Evolutionary conservation across 148 eudicot genomes (phyloP).

Genomic region (Rhododendron griersonianum): DNA sequence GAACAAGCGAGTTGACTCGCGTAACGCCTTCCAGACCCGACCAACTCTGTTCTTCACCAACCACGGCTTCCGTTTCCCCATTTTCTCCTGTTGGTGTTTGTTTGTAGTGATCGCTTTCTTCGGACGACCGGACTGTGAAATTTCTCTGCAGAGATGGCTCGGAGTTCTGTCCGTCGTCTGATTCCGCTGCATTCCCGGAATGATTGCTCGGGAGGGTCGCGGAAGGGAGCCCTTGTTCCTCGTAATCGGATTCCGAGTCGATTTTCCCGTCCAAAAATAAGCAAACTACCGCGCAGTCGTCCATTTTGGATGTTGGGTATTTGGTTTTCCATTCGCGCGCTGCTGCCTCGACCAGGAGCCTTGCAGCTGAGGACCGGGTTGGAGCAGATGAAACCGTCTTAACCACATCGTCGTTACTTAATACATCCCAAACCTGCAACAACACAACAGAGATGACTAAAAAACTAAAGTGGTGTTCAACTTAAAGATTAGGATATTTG

Average conservation of each 20-base stretch:
- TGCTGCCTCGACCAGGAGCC: slow-evolving; percentile 74
- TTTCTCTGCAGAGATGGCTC: slow-evolving; percentile 87
- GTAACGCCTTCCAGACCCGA: slow-evolving; percentile 95
- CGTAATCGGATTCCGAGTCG: slow-evolving; percentile 73
- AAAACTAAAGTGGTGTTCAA: neutral
- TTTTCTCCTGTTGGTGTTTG: slow-evolving; percentile 30
- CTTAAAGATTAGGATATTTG: neutral
- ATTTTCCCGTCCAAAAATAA: slow-evolving; percentile 83
- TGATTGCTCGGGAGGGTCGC: slow-evolving; percentile 68
- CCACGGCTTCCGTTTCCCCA: slow-evolving; percentile 34
- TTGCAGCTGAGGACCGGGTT: slow-evolving; percentile 77
- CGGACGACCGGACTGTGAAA: slow-evolving; percentile 70
- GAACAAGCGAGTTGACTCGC: slow-evolving; percentile 90
- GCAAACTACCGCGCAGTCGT: slow-evolving; percentile 95
- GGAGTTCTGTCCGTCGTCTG: slow-evolving; percentile 66
- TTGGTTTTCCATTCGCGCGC: slow-evolving; percentile 89
- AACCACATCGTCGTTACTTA: slow-evolving; percentile 93
- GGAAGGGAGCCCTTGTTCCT: slow-evolving; percentile 74
- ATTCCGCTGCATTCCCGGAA: slow-evolving; percentile 54
- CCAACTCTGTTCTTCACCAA: slow-evolving; percentile 71
- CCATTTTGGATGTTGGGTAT: slow-evolving; percentile 96
- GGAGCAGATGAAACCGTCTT: slow-evolving; percentile 68
- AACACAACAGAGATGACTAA: neutral
- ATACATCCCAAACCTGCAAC: slow-evolving; percentile 86
- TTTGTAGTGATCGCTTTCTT: slow-evolving; percentile 38